phyloP scores from a whole-genome alignment of 441 rosid genomes.

The Codiaeum variegatum region DNA sequence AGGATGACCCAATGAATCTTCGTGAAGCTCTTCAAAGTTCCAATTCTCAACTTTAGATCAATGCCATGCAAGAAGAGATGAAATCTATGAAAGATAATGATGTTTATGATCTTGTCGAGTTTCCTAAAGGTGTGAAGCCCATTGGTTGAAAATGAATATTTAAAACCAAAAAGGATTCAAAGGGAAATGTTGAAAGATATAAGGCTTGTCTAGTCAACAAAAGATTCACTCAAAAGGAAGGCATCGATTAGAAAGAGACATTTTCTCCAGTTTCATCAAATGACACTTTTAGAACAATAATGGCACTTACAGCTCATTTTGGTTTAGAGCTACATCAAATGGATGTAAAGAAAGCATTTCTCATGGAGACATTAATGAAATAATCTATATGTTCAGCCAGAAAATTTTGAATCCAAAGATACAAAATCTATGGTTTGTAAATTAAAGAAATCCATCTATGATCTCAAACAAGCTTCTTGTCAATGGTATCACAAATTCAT shows the following conservation, averaged over 20 bases:
- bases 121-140: conserved; percentile 6
- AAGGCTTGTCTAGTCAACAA: not conserved
- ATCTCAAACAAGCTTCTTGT: too few species aligned
- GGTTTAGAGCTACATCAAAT: too few species aligned
- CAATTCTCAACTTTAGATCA: not conserved
- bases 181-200: not conserved
- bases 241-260: not conserved
- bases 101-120: conserved; percentile 9
- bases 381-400: too few species aligned
- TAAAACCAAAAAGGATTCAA: too few species aligned
- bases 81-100: conserved; percentile 14
- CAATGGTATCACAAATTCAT: too few species aligned
- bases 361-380: too few species aligned
- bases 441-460: too few species aligned
- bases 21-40: not conserved
- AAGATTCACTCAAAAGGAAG: conserved; percentile 1
- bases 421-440: too few species aligned
- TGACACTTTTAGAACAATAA: not conserved
- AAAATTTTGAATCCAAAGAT: too few species aligned
- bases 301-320: not conserved
- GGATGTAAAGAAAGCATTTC: too few species aligned
- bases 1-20: conserved; percentile 4
- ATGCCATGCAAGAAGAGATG: conserved; percentile 10
- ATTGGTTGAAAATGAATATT: not conserved
- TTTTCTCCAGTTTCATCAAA: conserved; percentile 4